These are phyloP conservation scores for Colletotrichum aenigma DNA, from an alignment of 2,329 filamentous ascomycete genomes.

Conservation along the genomic window DNA sequence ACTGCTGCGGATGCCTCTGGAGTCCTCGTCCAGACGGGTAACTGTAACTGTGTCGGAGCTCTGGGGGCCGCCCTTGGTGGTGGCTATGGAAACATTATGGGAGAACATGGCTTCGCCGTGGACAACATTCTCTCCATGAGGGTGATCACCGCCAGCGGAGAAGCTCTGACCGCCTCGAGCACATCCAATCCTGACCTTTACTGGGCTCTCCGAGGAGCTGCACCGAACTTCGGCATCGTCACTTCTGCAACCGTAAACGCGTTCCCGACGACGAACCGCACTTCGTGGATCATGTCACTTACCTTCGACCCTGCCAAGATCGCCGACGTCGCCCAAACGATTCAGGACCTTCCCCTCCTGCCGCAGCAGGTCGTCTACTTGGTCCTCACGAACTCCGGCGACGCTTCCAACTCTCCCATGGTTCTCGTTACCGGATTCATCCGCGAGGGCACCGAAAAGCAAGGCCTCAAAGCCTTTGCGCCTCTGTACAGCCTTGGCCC, in stretches of 20 bases:
- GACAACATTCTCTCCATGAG: constrained; percentile 37
- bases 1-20: constrained; percentile 9
- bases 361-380: constrained; percentile 39
- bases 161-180: constrained; percentile 24
- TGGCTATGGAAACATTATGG: constrained; percentile 19
- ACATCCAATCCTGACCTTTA: constrained; percentile 41
- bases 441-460: constrained; percentile 33
- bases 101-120: constrained; percentile 23
- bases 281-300: constrained; percentile 27
- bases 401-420: constrained; percentile 22
- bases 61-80: constrained; percentile 24
- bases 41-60: constrained; percentile 30
- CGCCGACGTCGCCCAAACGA: constrained; percentile 34
- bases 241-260: constrained; percentile 48
- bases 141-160: constrained; percentile 30
- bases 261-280: constrained; percentile 28
- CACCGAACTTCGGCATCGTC: constrained; percentile 55
- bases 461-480: constrained; percentile 34
- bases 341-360: constrained; percentile 37
- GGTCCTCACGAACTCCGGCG: constrained; percentile 28
- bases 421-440: constrained; percentile 33
- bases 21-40: constrained; percentile 22
- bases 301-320: constrained; percentile 29
- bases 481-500: constrained; percentile 37
- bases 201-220: constrained; percentile 55